Percentiles rank a stretch among this genome's conserved stretches.
phyloP scores from a whole-genome alignment of 2,329 filamentous ascomycete genomes.

The Ciborinia camelliae region DNA sequence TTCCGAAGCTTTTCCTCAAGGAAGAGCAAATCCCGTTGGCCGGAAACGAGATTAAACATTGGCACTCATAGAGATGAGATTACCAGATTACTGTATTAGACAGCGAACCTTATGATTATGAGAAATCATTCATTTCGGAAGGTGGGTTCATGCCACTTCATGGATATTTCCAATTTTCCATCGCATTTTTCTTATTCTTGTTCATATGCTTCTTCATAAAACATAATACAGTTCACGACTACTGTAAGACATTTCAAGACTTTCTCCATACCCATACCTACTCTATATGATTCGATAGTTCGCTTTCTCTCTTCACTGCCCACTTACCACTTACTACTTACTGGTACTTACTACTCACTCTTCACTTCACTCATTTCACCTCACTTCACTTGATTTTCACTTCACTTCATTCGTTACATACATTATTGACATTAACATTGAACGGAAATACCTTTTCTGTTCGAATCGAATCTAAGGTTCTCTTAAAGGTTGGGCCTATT shows the following conservation, averaged over 20 bases:
- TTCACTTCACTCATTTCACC: not conserved
- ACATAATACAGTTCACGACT: not conserved
- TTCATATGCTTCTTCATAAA: not conserved
- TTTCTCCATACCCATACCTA: not conserved
- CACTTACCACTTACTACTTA: too few species aligned
- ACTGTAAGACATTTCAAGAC: slow-evolving; percentile 6
- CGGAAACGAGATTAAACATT: slow-evolving; percentile 13
- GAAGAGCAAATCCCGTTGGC: not conserved
- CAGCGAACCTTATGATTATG: slow-evolving; percentile 1
- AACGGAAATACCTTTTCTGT: too few species aligned
- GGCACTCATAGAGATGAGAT: not conserved
- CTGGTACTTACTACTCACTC: too few species aligned
- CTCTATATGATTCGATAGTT: not conserved
- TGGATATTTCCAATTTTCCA: not conserved
- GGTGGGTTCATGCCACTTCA: not conserved
- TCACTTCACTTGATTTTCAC: not conserved
- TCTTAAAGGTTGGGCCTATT: not conserved
- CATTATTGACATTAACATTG: not conserved
- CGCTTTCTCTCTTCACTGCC: not conserved
- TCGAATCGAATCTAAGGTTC: too few species aligned
- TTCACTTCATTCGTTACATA: not conserved
- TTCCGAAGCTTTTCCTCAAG: not conserved
- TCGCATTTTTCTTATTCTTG: not conserved
- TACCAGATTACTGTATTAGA: not conserved
- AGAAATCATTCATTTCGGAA: not conserved